Conservation (phyloP, 2,329 filamentous ascomycete species). For the Herpotrichia juniperi region DNA sequence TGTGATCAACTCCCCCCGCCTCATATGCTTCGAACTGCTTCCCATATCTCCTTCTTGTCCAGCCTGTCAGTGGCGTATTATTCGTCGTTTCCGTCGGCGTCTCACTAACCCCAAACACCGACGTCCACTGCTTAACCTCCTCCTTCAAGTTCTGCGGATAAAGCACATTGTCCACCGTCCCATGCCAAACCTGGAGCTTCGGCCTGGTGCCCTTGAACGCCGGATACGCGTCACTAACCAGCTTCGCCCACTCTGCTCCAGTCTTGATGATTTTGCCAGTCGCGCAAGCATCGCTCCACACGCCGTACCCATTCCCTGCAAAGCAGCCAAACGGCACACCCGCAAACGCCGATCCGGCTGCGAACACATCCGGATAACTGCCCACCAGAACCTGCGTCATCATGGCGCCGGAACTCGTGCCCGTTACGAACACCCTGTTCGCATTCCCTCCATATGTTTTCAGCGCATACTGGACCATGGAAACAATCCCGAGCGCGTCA, state of each 20-base stretch:
- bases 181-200: slow-evolving; percentile 40
- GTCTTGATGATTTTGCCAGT: slow-evolving; percentile 38
- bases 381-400: slow-evolving; percentile 43
- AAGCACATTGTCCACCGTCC: slow-evolving; percentile 29
- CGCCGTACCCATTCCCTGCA: slow-evolving; percentile 35
- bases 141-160: slow-evolving; percentile 42
- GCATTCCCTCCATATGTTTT: slow-evolving; percentile 35
- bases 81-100: slow-evolving; percentile 25
- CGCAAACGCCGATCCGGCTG: slow-evolving; percentile 41
- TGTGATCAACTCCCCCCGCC: slow-evolving; percentile 33
- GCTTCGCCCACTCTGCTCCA: slow-evolving; percentile 34
- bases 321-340: slow-evolving; percentile 45
- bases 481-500: slow-evolving; percentile 40
- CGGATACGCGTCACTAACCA: slow-evolving; percentile 38
- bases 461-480: slow-evolving; percentile 37
- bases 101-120: slow-evolving; percentile 32
- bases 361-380: slow-evolving; percentile 42
- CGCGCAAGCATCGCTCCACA: slow-evolving; percentile 40
- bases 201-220: slow-evolving; percentile 37
- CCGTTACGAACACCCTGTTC: slow-evolving; percentile 39
- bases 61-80: slow-evolving; percentile 36
- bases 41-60: slow-evolving; percentile 37
- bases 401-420: slow-evolving; percentile 44
- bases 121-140: slow-evolving; percentile 43
- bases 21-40: slow-evolving; percentile 40